Conservation (phyloP, 2,329 filamentous ascomycete species). For the Aspergillus fumigatiaffinis region DNA sequence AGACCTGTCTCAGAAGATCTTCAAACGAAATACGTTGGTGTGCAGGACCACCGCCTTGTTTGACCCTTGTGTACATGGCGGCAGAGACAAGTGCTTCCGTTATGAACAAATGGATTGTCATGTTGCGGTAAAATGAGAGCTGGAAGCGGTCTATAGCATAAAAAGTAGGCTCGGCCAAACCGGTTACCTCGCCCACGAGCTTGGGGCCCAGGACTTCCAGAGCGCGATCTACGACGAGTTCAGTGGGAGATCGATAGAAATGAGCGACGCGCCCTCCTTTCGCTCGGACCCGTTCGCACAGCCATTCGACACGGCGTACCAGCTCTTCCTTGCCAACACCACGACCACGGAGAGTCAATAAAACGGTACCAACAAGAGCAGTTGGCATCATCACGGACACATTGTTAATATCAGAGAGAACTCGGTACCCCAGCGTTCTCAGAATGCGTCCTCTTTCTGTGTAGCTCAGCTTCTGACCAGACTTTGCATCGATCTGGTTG, state of each 20-base stretch:
- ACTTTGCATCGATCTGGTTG: slow-evolving; percentile 31
- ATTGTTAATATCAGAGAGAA: slow-evolving; percentile 89
- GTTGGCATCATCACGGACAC: slow-evolving; percentile 99
- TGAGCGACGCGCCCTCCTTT: slow-evolving; percentile 93
- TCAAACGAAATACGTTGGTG: slow-evolving; percentile 74
- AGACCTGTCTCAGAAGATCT: slow-evolving; percentile 72
- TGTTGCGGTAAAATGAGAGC: slow-evolving; percentile 96
- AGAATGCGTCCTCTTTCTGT: slow-evolving; percentile 67
- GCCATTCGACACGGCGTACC: slow-evolving; percentile 83
- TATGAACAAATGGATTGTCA: slow-evolving; percentile 98
- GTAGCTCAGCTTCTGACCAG: slow-evolving; percentile 42
- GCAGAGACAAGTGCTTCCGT: slow-evolving; percentile 86
- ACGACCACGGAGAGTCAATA: slow-evolving; percentile 84
- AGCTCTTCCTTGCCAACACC: slow-evolving; percentile 87
- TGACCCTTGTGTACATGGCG: slow-evolving; percentile 85
- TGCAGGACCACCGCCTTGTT: slow-evolving; percentile 79
- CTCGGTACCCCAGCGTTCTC: slow-evolving; percentile 83
- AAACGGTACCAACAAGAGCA: slow-evolving; percentile 86
- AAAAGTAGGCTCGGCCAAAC: slow-evolving; percentile 84
- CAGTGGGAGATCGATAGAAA: slow-evolving; percentile 75
- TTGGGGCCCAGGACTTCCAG: slow-evolving; percentile 88
- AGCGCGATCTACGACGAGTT: slow-evolving; percentile 80
- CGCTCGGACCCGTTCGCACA: slow-evolving; percentile 72
- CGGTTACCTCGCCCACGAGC: slow-evolving; percentile 74
- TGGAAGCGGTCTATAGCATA: slow-evolving; percentile 96